These are phyloP conservation scores for Lachancea quebecensis DNA, from an alignment of 805 yeast species.

Conservation along the genomic window DNA sequence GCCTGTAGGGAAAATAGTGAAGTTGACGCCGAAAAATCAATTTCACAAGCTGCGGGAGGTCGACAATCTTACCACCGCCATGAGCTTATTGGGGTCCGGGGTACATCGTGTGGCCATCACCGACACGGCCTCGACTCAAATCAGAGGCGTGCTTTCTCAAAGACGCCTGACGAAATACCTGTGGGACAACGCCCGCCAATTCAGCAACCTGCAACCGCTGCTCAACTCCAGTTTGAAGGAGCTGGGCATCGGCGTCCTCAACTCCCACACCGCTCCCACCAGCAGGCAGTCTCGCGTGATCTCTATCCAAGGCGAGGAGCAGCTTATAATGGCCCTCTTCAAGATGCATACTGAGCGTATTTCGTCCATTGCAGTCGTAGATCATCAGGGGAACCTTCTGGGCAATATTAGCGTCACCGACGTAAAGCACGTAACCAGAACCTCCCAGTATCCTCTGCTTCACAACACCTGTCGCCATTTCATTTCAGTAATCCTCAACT, in stretches of 20 bases:
- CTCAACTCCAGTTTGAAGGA: slow-evolving; percentile 63
- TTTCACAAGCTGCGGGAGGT: slow-evolving; percentile 68
- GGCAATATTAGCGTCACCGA: slow-evolving; percentile 96
- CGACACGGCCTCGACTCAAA: slow-evolving; percentile 42
- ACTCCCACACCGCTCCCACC: slow-evolving; percentile 31
- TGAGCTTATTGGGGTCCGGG: slow-evolving; percentile 87
- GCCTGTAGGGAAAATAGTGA: slow-evolving; percentile 82
- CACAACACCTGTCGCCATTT: slow-evolving; percentile 83
- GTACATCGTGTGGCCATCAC: slow-evolving; percentile 89
- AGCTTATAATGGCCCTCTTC: slow-evolving; percentile 76
- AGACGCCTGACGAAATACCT: slow-evolving; percentile 76
- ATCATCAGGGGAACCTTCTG: slow-evolving; percentile 61
- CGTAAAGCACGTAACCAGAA: slow-evolving; percentile 78
- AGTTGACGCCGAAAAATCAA: slow-evolving; percentile 81
- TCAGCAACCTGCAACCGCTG: slow-evolving; percentile 71
- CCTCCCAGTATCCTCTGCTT: slow-evolving; percentile 78
- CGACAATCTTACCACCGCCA: slow-evolving; percentile 64
- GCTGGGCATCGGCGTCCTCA: slow-evolving; percentile 63
- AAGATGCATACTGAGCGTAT: slow-evolving; percentile 81
- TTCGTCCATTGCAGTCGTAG: slow-evolving; percentile 89
- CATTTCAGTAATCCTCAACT: slow-evolving; percentile 74
- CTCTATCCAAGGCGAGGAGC: slow-evolving; percentile 80
- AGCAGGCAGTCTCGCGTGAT: slow-evolving; percentile 50
- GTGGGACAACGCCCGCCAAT: slow-evolving; percentile 89
- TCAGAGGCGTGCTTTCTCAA: slow-evolving; percentile 85